Conservation (phyloP, 2,329 filamentous ascomycete genomes). For the Lecanicillium sp. region DNA sequence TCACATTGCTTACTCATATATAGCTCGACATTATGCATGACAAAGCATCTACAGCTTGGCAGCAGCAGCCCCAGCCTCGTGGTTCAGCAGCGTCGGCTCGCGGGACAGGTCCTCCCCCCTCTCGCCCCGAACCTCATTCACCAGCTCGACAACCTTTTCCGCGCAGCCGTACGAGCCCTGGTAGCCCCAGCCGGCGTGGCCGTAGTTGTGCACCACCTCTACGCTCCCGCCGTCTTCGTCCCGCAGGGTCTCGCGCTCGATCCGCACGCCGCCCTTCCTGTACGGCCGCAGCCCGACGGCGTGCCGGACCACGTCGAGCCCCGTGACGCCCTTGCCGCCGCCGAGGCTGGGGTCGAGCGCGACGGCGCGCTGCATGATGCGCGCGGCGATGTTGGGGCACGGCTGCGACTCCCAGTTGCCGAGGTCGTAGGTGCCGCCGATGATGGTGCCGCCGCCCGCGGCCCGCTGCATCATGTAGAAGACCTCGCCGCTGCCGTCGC, state of each 20-base stretch:
- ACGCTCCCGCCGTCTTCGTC: conserved; percentile 38
- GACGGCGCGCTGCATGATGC: conserved; percentile 78
- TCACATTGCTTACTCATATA: too few relatives aligned
- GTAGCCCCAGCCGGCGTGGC: conserved; percentile 74
- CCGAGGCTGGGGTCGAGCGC: conserved; percentile 59
- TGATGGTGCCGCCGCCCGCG: conserved; percentile 70
- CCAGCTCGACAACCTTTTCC: conserved; percentile 58
- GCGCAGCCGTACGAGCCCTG: conserved; percentile 66
- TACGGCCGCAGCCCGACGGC: conserved; percentile 76
- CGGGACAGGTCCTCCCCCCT: conserved; percentile 23
- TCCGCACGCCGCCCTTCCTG: conserved; percentile 63
- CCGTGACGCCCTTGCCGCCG: conserved; percentile 61
- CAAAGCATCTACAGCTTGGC: conserved; percentile 3
- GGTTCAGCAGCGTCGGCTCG: conserved; percentile 26
- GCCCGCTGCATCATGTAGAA: conserved; percentile 81
- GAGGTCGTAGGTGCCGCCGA: conserved; percentile 81
- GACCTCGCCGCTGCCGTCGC: conserved; percentile 66
- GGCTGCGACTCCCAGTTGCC: conserved; percentile 73
- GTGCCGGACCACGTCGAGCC: conserved; percentile 70
- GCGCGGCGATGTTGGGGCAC: conserved; percentile 70
- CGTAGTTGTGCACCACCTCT: conserved; percentile 71
- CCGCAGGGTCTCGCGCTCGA: conserved; percentile 53
- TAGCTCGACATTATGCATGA: neutral
- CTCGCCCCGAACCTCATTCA: conserved; percentile 49
- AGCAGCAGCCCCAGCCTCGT: neutral